These are phyloP conservation scores for Ogataea parapolymorpha DNA, from an alignment of 805 yeast species.

Conservation along the genomic window DNA sequence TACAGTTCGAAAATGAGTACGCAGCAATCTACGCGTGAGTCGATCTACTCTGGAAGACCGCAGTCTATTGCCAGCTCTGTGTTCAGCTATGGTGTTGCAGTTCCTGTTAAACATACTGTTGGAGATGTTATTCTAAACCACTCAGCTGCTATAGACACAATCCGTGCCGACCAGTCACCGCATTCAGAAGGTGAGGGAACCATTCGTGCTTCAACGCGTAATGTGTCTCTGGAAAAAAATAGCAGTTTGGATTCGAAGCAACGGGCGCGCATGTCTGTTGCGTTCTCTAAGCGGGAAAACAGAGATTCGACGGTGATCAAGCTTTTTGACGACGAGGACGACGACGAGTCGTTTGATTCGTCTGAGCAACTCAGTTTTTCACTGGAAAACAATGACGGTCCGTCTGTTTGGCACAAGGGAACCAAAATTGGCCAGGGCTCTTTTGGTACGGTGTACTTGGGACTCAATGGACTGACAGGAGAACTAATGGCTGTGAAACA, in stretches of 20 bases:
- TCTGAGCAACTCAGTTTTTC: constrained; percentile 39
- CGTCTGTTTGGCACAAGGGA: constrained; percentile 88
- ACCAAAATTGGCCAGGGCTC: constrained; percentile 92
- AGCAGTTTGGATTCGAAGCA: constrained; percentile 7
- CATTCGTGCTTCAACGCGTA: constrained; percentile 5
- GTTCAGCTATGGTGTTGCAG: constrained; percentile 29
- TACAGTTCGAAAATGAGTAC: constrained; percentile 26
- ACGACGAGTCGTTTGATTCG: constrained; percentile 32
- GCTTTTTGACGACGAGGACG: constrained; percentile 41
- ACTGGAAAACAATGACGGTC: constrained; percentile 48
- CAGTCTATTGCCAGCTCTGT: constrained; percentile 27
- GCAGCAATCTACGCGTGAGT: constrained; percentile 19
- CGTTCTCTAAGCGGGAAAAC: constrained; percentile 17
- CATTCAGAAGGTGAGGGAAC: constrained; percentile 2
- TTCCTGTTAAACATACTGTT: constrained; percentile 44
- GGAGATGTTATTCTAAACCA: constrained; percentile 62
- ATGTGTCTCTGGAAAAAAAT: constrained; percentile 2
- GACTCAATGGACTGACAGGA: constrained; percentile 88
- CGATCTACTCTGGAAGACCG: constrained; percentile 24
- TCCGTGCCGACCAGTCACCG: constrained; percentile 14
- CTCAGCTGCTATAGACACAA: constrained; percentile 52
- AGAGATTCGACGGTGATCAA: constrained; percentile 44
- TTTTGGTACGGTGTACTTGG: constrained; percentile 90
- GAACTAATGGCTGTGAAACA: constrained; percentile 97
- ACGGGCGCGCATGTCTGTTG: constrained; percentile 21